Evolutionary conservation across 1,284 basidiomycete species (phyloP), one percentile per base, ranked within the genome.

Genomic region (Trichosporon ovoides): DNA sequence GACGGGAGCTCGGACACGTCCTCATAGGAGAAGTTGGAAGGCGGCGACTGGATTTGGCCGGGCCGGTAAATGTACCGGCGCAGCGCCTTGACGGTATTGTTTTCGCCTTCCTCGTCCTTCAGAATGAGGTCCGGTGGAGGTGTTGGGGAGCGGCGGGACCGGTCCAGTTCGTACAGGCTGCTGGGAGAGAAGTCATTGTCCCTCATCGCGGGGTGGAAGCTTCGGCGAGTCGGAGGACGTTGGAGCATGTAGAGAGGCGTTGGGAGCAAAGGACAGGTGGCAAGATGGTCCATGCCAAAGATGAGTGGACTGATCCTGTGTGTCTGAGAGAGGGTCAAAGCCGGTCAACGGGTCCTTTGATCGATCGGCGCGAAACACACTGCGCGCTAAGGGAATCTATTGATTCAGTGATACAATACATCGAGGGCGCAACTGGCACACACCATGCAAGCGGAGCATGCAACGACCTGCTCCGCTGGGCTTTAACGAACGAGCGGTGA

Each of bases 311-410:
- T 48, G 24, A 28, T 22, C 43, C n/a, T 22, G 38, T n/a, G 43
- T 7, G 24, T 48, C n/a, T n/a, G n/a, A n/a, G n/a, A n/a, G n/a
- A n/a, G n/a, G n/a, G n/a, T n/a, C n/a, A 20, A 46, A 24, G 22
- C 40, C 40, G 28, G 22, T 31, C 43, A 48, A 48, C 28, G 22
- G 28, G 43, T 48, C 24, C 24, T 51, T 51, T 51, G 49, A 51
- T 35, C 48, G 48, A 34, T 50, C 33, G 33, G 49, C 49, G 33
- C 49, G 33, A 36, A 35, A 20, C 43, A 46, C 40, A 28, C 43
- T 22, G 43, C 28, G 43, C 43, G 24, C 24, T 28, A 48, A 28
- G 14, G 28, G 43, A 28, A n/a, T 48, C 43, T 48, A 48, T 48
- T 20, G 9, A 18, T 28, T 24, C 28, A 48, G 43, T 48, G 43